Evolutionary conservation across 768 basidiomycete genomes (phyloP), one percentile per base, ranked within the genome.

Genomic region (Leccinum subgranulosum): DNA sequence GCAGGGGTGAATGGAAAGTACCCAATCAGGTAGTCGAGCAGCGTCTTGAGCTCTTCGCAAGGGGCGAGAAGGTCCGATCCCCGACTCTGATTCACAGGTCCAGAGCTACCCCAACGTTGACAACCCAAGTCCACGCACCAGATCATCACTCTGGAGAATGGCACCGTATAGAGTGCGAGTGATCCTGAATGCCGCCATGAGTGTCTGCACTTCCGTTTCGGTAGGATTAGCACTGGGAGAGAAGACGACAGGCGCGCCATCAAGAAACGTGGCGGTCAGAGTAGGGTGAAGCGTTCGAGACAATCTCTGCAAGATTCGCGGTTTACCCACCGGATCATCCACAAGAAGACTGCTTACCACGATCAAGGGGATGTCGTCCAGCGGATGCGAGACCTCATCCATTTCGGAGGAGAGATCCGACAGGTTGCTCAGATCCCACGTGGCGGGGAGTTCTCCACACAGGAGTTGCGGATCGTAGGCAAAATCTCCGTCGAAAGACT

Each of bases 231-330:
- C 74, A 60, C 79, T 81, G 0, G 90, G 88, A 4, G 86, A 81
- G 73, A 96, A 95, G 2, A 89, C 90, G 14, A 82, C 68, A 2
- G 95, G 92, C 4, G 92, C 92, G 61, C 84, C 84, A 69, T 98
- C 95, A 21, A 98, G 82, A 73, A 93, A 92, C 2, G 90, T 86
- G 21, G 92, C 86, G 2, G 93, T 75, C 11, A 98, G 76, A 10
- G 86, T 86, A 3, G 92, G 80, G 64, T 94, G 84, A n/a, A 98
- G 73, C 14, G 86, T 82, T 53, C 81, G 79, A 56, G 88, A 84
- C 27, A 97, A 76, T 69, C 81, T 82, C 89, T 91, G 61, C 17
- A 58, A 48, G 55, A 57, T 55, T 54, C 64, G 47, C 62, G 59
- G 58, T 43, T 53, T 4, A 46, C 50, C 36, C 46, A 29, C 55